A percentile compares a stretch with the other conserved stretches of the same genome.
These are phyloP conservation scores for Ustilago bromivora DNA, from an alignment of 1,284 basidiomycete genomes.

Conservation along the genomic window DNA sequence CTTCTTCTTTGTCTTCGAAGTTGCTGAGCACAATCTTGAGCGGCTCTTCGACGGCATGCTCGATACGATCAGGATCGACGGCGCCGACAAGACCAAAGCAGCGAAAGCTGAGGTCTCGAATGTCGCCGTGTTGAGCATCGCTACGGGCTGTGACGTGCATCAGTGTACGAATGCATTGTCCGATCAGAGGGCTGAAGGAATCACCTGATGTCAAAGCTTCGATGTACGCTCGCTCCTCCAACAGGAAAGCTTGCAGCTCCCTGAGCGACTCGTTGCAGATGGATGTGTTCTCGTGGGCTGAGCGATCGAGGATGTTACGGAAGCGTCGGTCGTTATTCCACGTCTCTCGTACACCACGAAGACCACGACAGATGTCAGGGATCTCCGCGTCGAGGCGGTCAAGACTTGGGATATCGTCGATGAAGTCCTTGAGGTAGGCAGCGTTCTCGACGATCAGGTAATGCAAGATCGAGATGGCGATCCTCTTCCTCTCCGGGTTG, in stretches of 20 bases:
- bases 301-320: slow-evolving; percentile 79
- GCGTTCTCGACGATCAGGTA: slow-evolving; percentile 79
- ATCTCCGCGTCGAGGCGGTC: slow-evolving; percentile 61
- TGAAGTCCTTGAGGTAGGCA: slow-evolving; percentile 72
- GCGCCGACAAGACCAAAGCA: slow-evolving; percentile 95
- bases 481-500: slow-evolving; percentile 73
- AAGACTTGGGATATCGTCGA: slow-evolving; percentile 77
- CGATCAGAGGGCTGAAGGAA: slow-evolving; percentile 84
- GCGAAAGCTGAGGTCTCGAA: slow-evolving; percentile 77
- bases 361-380: slow-evolving; percentile 62
- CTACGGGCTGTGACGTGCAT: slow-evolving; percentile 81
- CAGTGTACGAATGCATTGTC: slow-evolving; percentile 78
- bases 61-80: slow-evolving; percentile 93
- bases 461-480: slow-evolving; percentile 77
- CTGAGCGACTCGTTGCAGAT: slow-evolving; percentile 81
- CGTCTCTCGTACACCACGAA: slow-evolving; percentile 69
- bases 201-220: slow-evolving; percentile 68
- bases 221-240: slow-evolving; percentile 50
- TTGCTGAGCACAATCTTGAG: slow-evolving; percentile 83
- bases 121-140: slow-evolving; percentile 74
- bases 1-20: slow-evolving; percentile 84
- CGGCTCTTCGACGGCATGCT: slow-evolving; percentile 76
- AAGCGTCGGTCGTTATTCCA: slow-evolving; percentile 73
- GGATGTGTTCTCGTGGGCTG: slow-evolving; percentile 83
- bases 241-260: slow-evolving; percentile 76